Evolutionary conservation across 306 rosid species (phyloP).

Genomic region (Cyamopsis tetragonoloba): DNA sequence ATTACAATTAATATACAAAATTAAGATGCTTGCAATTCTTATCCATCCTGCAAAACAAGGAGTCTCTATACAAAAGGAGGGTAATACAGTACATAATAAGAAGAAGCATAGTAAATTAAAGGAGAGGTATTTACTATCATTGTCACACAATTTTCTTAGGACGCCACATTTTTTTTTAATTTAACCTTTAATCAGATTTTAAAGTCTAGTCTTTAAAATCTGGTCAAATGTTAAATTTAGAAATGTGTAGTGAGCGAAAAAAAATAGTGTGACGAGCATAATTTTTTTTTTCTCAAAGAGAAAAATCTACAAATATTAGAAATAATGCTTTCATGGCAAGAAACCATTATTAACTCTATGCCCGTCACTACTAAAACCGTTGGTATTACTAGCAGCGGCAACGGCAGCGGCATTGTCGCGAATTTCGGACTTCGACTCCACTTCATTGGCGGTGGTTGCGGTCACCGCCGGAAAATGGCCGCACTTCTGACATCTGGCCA

Average conservation of each 20-base stretch:
- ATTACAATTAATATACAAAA: neutral
- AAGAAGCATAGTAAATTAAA: neutral
- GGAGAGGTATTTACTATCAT: too few species aligned
- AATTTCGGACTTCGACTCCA: slow-evolving; percentile 17
- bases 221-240: too few species aligned
- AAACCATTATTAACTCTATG: slow-evolving; percentile 14
- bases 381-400: neutral
- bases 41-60: neutral
- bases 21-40: neutral
- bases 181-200: too few species aligned
- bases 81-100: neutral
- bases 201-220: too few species aligned
- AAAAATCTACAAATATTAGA: neutral
- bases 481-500: slow-evolving; percentile 56
- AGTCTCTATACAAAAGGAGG: neutral
- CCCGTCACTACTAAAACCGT: neutral
- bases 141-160: too few species aligned
- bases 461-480: slow-evolving; percentile 47
- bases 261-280: too few species aligned
- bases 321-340: slow-evolving; percentile 38
- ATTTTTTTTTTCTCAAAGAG: too few species aligned
- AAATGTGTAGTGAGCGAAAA: too few species aligned
- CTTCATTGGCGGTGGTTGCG: slow-evolving; percentile 18
- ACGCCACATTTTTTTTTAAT: too few species aligned
- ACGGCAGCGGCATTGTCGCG: neutral